Evolutionary conservation across 2,329 filamentous ascomycete genomes (phyloP).

Genomic region (Exophiala sp.): DNA sequence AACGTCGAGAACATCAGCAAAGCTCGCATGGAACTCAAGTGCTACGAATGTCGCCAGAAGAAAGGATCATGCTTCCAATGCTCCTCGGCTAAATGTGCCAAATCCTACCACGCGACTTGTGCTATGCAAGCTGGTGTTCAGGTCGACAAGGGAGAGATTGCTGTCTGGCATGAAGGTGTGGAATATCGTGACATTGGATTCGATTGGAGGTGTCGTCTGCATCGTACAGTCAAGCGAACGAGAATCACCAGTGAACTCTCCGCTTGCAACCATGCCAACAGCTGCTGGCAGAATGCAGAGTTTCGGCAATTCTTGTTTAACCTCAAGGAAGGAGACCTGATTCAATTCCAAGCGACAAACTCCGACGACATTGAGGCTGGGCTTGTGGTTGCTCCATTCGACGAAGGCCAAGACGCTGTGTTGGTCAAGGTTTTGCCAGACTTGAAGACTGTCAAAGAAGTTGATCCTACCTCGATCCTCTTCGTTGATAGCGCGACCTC

Average conservation of each 20-base stretch:
- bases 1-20: constrained; percentile 81
- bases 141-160: constrained; percentile 80
- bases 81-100: constrained; percentile 86
- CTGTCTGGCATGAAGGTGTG: constrained; percentile 81
- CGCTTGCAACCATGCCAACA: constrained; percentile 49
- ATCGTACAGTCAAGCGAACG: constrained; percentile 81
- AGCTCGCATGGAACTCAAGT: constrained; percentile 85
- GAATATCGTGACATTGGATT: constrained; percentile 91
- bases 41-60: constrained; percentile 89
- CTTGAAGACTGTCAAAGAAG: constrained; percentile 67
- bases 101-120: constrained; percentile 93
- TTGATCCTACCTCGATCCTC: constrained; percentile 52
- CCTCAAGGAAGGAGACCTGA: constrained; percentile 69
- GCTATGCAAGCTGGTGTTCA: constrained; percentile 88
- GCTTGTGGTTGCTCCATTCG: constrained; percentile 72
- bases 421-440: constrained; percentile 79
- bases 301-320: constrained; percentile 61
- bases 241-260: constrained; percentile 64
- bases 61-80: constrained; percentile 97
- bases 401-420: constrained; percentile 65
- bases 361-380: constrained; percentile 81
- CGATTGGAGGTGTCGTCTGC: constrained; percentile 91
- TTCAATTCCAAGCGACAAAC: constrained; percentile 79
- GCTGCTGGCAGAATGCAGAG: constrained; percentile 25
- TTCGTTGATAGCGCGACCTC: constrained; percentile 49